Evolutionary conservation across 2,329 filamentous ascomycete genomes (phyloP).

Genomic region (Penicillium sumatraense): DNA sequence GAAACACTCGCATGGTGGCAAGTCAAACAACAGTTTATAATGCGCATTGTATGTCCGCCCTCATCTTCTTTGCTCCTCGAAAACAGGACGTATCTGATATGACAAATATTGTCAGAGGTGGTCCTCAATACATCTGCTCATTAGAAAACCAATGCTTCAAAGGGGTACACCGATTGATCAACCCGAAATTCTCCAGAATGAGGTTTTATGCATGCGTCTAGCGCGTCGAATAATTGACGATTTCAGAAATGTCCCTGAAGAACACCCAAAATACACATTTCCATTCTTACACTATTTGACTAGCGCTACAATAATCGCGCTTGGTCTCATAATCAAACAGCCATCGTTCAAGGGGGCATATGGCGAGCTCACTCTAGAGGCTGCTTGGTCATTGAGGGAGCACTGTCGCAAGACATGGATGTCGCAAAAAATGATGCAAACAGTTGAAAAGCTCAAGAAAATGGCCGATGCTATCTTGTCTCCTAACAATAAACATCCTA

Average conservation of each 20-base stretch:
- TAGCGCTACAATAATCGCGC: slow-evolving; percentile 22
- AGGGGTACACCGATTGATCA: not conserved
- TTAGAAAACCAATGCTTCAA: slow-evolving; percentile 25
- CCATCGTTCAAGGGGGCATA: slow-evolving; percentile 18
- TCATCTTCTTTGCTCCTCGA: not conserved
- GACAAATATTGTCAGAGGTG: slow-evolving; percentile 16
- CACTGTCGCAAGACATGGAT: slow-evolving; percentile 30
- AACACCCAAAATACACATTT: slow-evolving; percentile 26
- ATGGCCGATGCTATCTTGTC: slow-evolving; percentile 18
- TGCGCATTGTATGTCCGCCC: slow-evolving; percentile 25
- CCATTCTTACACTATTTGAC: slow-evolving; percentile 28
- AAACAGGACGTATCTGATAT: not conserved
- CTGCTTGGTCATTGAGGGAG: slow-evolving; percentile 17
- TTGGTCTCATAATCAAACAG: slow-evolving; percentile 26
- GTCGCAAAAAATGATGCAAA: slow-evolving; percentile 23
- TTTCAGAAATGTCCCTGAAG: slow-evolving; percentile 22
- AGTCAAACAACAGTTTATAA: slow-evolving; percentile 24
- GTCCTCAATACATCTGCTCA: slow-evolving; percentile 23
- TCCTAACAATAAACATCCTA: not conserved
- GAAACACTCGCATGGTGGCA: slow-evolving; percentile 19
- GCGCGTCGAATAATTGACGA: slow-evolving; percentile 21
- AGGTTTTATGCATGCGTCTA: slow-evolving; percentile 26
- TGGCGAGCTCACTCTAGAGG: slow-evolving; percentile 16
- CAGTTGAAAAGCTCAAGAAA: slow-evolving; percentile 21
- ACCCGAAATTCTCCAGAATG: slow-evolving; percentile 21